phyloP scores from a whole-genome alignment of 495 filamentous ascomycete species.

The Aspergillus taichungensis region DNA sequence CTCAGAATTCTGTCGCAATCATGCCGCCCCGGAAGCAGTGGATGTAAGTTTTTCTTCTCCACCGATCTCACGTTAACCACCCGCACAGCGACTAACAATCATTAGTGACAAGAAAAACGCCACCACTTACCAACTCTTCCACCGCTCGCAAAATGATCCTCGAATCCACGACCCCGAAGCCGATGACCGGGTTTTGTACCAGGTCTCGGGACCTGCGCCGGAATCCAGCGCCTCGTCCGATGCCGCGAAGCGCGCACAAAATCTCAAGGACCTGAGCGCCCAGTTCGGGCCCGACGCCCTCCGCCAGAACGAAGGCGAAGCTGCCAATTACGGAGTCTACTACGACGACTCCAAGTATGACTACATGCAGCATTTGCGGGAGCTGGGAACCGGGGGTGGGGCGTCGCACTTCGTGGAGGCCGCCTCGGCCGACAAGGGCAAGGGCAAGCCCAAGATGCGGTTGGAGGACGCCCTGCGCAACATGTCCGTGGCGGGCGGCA shows the following conservation, averaged over 20 bases:
- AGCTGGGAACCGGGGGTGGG: constrained; percentile 55
- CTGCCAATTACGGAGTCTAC: constrained; percentile 87
- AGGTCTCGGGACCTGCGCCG: constrained; percentile 29
- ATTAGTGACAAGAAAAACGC: constrained; percentile 87
- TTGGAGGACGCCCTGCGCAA: constrained; percentile 76
- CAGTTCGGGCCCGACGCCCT: constrained; percentile 64
- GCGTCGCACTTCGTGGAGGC: constrained; percentile 72
- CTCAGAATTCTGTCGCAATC: not conserved
- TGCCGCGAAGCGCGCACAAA: constrained; percentile 42
- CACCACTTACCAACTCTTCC: constrained; percentile 83
- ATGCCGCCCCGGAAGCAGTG: constrained; percentile 79
- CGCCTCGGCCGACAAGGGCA: constrained; percentile 43
- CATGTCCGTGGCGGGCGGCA: constrained; percentile 40
- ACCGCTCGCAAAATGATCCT: constrained; percentile 95
- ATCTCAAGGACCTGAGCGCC: constrained; percentile 61
- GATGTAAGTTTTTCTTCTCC: constrained; percentile 56
- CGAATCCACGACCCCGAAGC: constrained; percentile 80
- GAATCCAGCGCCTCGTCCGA: constrained; percentile 18
- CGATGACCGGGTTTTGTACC: constrained; percentile 70
- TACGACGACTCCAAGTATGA: constrained; percentile 87
- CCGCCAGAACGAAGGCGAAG: constrained; percentile 89
- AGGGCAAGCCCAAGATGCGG: constrained; percentile 62
- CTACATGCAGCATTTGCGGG: constrained; percentile 99
- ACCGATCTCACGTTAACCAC: not conserved
- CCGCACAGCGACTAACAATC: constrained; percentile 1